These are phyloP conservation scores for Arbutus unedo DNA, from an alignment of 148 eudicot genomes.

Conservation along the genomic window DNA sequence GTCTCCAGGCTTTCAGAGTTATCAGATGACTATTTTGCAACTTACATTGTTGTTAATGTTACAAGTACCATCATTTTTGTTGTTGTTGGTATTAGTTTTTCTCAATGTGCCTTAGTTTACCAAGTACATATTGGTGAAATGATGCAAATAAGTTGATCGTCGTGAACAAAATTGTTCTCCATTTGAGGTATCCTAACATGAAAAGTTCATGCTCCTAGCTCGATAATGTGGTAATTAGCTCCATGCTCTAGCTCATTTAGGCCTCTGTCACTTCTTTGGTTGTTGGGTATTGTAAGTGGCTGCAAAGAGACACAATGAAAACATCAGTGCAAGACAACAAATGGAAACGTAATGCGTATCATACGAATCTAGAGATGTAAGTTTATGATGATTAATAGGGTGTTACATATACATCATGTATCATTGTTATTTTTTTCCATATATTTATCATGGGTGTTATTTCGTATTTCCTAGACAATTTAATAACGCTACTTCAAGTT, in stretches of 20 bases:
- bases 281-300: background rate
- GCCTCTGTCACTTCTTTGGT: background rate
- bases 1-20: background rate
- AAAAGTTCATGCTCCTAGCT: background rate
- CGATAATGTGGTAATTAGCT: background rate
- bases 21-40: background rate
- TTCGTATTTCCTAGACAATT: background rate
- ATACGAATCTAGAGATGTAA: background rate
- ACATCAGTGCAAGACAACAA: background rate
- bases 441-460: background rate
- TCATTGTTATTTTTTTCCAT: background rate
- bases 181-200: background rate
- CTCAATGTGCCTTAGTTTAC: background rate
- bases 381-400: background rate
- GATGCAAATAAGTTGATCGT: background rate
- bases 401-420: background rate
- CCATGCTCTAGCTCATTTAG: background rate
- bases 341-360: background rate
- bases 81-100: background rate
- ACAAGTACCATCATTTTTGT: background rate
- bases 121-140: background rate
- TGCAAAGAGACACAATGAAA: background rate
- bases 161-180: background rate
- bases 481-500: background rate
- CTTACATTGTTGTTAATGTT: background rate